Percentiles rank a stretch among this genome's conserved stretches.
Conservation (phyloP, 208 protist genomes). For the Trypanosoma boissoni region DNA sequence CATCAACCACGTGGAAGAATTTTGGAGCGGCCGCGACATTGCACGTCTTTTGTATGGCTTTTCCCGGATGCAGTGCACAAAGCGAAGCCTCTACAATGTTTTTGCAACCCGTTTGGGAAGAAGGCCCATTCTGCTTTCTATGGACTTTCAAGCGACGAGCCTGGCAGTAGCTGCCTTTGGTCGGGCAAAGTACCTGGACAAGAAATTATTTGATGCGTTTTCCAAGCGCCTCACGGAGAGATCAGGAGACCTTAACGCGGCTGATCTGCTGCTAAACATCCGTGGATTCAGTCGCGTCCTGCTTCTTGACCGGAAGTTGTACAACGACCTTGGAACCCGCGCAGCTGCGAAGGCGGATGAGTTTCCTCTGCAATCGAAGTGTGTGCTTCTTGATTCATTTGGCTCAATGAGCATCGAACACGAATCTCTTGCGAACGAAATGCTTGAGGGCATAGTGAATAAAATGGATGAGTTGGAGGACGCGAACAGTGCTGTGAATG, state of each 20-base stretch:
- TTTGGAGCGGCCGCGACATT: constrained; percentile 60
- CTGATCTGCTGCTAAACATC: constrained; percentile 63
- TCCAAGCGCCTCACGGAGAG: constrained; percentile 28
- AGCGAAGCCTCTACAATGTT: constrained; percentile 73
- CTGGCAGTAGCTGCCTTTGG: constrained; percentile 70
- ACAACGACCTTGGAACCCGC: constrained; percentile 42
- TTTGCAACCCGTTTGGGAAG: constrained; percentile 41
- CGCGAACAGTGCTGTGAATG: constrained; percentile 42
- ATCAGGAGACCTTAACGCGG: constrained; percentile 36
- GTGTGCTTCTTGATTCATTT: constrained; percentile 57
- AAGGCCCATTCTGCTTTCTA: constrained; percentile 40
- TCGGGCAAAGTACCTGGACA: constrained; percentile 65
- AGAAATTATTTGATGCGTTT: constrained; percentile 61
- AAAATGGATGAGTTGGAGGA: constrained; percentile 28
- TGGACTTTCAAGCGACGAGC: constrained; percentile 45
- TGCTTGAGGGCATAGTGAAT: constrained; percentile 26
- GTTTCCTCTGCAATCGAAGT: constrained; percentile 52
- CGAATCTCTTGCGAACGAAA: constrained; percentile 24
- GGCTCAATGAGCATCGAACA: constrained; percentile 48
- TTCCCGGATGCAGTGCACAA: constrained; percentile 69
- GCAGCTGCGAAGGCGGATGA: constrained; percentile 30
- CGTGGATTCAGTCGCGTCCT: constrained; percentile 62
- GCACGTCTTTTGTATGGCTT: constrained; percentile 69
- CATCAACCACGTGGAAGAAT: constrained; percentile 65
- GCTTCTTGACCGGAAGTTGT: constrained; percentile 59